Evolutionary conservation across 345 rosid genomes (phyloP), one percentile per base, ranked within the genome.

Genomic region (Noccaea caerulescens): DNA sequence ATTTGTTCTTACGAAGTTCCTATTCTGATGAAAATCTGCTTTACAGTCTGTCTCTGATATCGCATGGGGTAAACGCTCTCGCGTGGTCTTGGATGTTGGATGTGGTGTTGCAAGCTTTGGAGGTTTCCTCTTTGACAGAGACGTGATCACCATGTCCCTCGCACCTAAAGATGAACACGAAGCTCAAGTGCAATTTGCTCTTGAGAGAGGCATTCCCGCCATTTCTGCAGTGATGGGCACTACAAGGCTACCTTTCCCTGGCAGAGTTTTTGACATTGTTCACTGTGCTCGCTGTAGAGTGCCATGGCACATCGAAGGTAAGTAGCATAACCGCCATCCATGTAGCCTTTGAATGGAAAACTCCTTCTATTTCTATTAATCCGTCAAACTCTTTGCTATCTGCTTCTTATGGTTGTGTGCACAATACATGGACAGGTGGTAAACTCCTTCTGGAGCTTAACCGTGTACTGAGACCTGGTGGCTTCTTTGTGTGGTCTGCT

Each of bases 151-250:
- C 11, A 91, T 94, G 97, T 94, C 99, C 69, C 83, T 94, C 43
- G 97, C 99, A 44, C 99, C 99, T 39, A 94, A 94, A 85, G 99
- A 94, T 79, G 99, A 94, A 69, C 99, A 94, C 76, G 99, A 91
- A 85, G 99, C 96, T 51, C 99, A 94, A 78, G 93, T 89, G 57
- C 99, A 94, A 54, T 92, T 92, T 62, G 99, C 98, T 52, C 95
- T 94, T 54, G 99, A 94, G 81, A 89, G 99, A 76, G 99, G 99
- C 64, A 94, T 94, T 66, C 98, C 99, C 12, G 97, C 89, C 55
- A 77, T 94, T 78, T 92, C 98, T 71, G 97, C 99, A 55, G 99
- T 92, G 63, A 94, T 94, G 99, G 99, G 99, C 58, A 92, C 98
- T 47, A 72, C 74, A 60, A 87, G 99, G 77, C 96, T 94, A 81